These are phyloP conservation scores for Nitzschia palea DNA, from an alignment of 108 stramenopile species.

Conservation along the genomic window DNA sequence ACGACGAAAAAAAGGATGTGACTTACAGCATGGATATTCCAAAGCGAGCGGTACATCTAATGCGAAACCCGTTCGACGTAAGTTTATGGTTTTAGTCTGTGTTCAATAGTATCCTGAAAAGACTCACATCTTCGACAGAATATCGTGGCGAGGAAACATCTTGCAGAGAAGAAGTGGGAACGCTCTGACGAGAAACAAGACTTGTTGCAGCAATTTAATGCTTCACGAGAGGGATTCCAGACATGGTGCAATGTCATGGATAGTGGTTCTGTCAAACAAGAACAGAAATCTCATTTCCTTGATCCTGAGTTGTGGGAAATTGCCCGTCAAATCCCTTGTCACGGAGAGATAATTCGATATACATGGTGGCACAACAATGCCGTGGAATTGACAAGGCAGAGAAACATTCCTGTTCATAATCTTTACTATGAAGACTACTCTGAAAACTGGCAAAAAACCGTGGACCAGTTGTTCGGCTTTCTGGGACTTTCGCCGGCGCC, in stretches of 20 bases:
- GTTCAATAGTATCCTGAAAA: neutral
- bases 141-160: slow-evolving; percentile 66
- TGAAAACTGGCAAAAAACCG: slow-evolving; percentile 40
- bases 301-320: slow-evolving; percentile 13
- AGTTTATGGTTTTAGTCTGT: neutral
- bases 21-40: slow-evolving; percentile 22
- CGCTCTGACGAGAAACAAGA: slow-evolving; percentile 10
- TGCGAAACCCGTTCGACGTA: slow-evolving; percentile 69
- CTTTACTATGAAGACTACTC: slow-evolving; percentile 69
- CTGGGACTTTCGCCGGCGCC: slow-evolving; percentile 31
- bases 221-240: slow-evolving; percentile 45
- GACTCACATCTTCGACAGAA: slow-evolving; percentile 20
- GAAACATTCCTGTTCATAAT: slow-evolving; percentile 39
- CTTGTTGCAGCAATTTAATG: slow-evolving; percentile 6
- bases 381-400: slow-evolving; percentile 24
- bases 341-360: slow-evolving; percentile 66
- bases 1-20: slow-evolving; percentile 5
- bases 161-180: slow-evolving; percentile 41
- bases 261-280: slow-evolving; percentile 17
- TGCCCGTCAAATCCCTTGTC: slow-evolving; percentile 52
- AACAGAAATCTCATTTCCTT: slow-evolving; percentile 12
- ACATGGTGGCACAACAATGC: slow-evolving; percentile 64
- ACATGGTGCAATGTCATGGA: slow-evolving; percentile 63
- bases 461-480: slow-evolving; percentile 47
- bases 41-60: slow-evolving; percentile 48